Base-by-base conservation (phyloP, 2,329 filamentous ascomycete species). In the Teratosphaeria zuluensis region DNA sequence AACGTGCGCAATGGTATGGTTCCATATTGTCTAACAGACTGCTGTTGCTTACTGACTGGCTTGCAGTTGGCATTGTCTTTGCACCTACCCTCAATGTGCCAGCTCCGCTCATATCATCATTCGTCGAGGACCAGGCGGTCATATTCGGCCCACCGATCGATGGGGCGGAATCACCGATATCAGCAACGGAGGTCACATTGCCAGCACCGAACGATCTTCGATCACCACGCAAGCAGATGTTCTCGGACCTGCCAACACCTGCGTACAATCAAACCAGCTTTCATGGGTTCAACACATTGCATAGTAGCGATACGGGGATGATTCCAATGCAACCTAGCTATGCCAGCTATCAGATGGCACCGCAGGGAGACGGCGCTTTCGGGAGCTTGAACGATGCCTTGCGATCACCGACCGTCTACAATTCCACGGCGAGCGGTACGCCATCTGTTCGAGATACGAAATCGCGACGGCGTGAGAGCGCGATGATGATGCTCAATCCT, bases 31-130 rank as follows among this genome's bases (percentile, higher is more conserved):
- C 53, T 14, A 21, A 19, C 42, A 21, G 6, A 48, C 2, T 21
- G 19, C 24, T n/a, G 31, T 35, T 54, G 24, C 14, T 33, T 33
- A 28, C 30, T 48, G 48, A 28, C 31, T 19, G 12, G 4, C 30
- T 55, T 33, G 35, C 62, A 75, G 90, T 99, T 57, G 92, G 94
- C 63, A 97, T 99, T 66, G 92, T 99, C 58, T 99, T 99, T 73
- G 95, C 94, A 16, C 94, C 94, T 0, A 97, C 94, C 0, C 81
- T 99, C 57, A 97, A 97, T 72, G 96, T 99, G 51, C 92, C 94
- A 0, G 91, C 91, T 0, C 92, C 92, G 0, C 87, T 99, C 11
- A 96, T 99, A 72, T 91, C 92, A 3, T 82, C 95, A 73, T 94
- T 99, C 73, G 80, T 99, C 59, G 92, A 94, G 63, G 92, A 97